Evolutionary conservation across 78 protist genomes (phyloP).

Genomic region (Emiliania huxleyi): DNA sequence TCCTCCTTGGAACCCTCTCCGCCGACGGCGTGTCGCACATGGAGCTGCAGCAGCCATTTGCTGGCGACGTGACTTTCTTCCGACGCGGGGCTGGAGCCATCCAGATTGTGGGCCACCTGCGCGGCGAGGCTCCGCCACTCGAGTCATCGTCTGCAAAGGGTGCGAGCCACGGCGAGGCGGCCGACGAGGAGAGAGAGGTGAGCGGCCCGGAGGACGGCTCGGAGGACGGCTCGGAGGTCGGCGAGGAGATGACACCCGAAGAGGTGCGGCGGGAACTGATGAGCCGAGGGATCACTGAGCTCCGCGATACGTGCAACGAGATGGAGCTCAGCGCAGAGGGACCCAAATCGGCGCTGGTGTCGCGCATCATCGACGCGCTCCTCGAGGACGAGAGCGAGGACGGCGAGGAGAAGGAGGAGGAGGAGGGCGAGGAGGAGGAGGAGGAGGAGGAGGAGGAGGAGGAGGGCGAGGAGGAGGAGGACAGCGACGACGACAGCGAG

Average conservation of each 20-base stretch:
- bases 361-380: not conserved
- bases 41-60: not conserved
- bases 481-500: not conserved
- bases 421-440: not conserved
- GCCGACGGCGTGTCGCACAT: not conserved
- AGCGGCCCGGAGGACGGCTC: no score
- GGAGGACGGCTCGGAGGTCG: no score
- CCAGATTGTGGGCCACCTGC: not conserved
- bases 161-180: no score
- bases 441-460: not conserved
- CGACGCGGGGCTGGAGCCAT: not conserved
- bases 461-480: not conserved
- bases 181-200: no score
- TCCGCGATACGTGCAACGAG: no score
- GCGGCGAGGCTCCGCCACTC: no score
- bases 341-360: no score
- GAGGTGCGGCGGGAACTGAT: no score
- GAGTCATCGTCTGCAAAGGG: no score
- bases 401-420: not conserved
- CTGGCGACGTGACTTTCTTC: not conserved
- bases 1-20: not conserved
- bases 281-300: no score
- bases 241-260: no score
- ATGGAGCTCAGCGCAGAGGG: no score
- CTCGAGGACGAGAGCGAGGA: not conserved